Evolutionary conservation across 306 rosid species (phyloP), one percentile per base, ranked within the genome.

Genomic region (Lithocarpus polystachyus): DNA sequence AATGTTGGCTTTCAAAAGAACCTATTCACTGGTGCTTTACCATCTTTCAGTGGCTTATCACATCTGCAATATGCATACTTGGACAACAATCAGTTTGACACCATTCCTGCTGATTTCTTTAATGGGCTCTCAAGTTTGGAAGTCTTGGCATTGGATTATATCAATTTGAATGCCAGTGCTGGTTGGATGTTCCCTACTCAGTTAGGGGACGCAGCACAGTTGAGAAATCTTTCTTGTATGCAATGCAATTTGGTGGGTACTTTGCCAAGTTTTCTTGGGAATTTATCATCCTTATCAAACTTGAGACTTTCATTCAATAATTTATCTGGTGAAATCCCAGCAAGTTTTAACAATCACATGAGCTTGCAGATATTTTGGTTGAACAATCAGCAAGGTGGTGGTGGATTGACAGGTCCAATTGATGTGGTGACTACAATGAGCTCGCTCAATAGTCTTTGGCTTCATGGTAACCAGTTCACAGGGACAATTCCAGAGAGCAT

Each of bases 1-100:
- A 93, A 93, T 76, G 2, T 96, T 6, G 99, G 99, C 56, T 86
- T 96, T 53, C 99, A 96, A 81, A 86, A 81, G 80, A 96, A 96
- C 75, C 61, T 24, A 0, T 84, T 96, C 18, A 77, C 60, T 33
- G 99, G 99, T 1, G 84, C 97, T 0, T 62, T 96, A 4, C 98
- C 99, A 1, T 78, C 94, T 31, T 74, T 96, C 74, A 71, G 78
- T 0, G 98, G 94, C 20, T 71, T 96, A n/a, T 68, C 85, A 0
- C 83, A 82, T 4, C 76, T 96, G 56, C 37, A 74, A 81, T 88
- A 60, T 10, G 89, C 87, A 0, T 96, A 56, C 28, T 75, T 96
- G 23, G 88, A 93, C 74, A 77, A 56, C 93, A 96, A 96, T 61
- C n/a, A 87, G 28, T 96, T 96, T 79, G 87, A 87, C 56, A 80